Percentiles rank a stretch among this genome's conserved stretches.
phyloP scores from a whole-genome alignment of 2,329 filamentous ascomycete genomes.

The Arthrobotrys pseudoclavata region DNA sequence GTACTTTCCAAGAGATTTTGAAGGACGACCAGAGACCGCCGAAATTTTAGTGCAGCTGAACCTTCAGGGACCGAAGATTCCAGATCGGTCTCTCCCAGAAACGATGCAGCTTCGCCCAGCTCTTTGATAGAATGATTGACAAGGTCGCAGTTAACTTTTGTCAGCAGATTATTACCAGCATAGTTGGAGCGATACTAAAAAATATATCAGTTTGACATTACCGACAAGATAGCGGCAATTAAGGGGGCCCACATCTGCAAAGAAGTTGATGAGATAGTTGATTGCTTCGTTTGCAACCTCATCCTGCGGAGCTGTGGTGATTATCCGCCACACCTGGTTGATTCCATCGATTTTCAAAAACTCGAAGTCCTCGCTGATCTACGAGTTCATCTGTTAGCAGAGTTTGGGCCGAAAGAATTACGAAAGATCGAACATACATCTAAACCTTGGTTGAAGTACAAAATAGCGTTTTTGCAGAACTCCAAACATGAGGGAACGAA shows the following conservation, averaged over 20 bases:
- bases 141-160: slow-evolving; percentile 54
- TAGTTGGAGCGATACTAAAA: slow-evolving; percentile 37
- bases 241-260: slow-evolving; percentile 70
- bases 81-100: slow-evolving; percentile 8
- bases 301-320: slow-evolving; percentile 76
- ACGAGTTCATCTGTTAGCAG: slow-evolving; percentile 3
- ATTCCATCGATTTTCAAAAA: slow-evolving; percentile 71
- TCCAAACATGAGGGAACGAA: slow-evolving; percentile 62
- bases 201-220: slow-evolving; percentile 7
- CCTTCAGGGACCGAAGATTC: not conserved
- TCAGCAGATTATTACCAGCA: slow-evolving; percentile 35
- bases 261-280: slow-evolving; percentile 79
- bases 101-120: slow-evolving; percentile 39
- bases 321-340: slow-evolving; percentile 86
- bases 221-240: not conserved
- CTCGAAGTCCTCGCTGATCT: slow-evolving; percentile 62
- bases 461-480: slow-evolving; percentile 63
- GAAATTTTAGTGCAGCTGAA: slow-evolving; percentile 44
- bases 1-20: slow-evolving; percentile 46
- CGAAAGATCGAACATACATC: slow-evolving; percentile 38
- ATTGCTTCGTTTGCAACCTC: slow-evolving; percentile 79
- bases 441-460: slow-evolving; percentile 62
- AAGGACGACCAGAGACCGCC: slow-evolving; percentile 45
- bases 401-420: too few relatives aligned
- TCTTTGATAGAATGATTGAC: slow-evolving; percentile 55